Evolutionary conservation across 2,329 filamentous ascomycete genomes (phyloP), one percentile per base, ranked within the genome.

Genomic region (Penicillium nordicum): DNA sequence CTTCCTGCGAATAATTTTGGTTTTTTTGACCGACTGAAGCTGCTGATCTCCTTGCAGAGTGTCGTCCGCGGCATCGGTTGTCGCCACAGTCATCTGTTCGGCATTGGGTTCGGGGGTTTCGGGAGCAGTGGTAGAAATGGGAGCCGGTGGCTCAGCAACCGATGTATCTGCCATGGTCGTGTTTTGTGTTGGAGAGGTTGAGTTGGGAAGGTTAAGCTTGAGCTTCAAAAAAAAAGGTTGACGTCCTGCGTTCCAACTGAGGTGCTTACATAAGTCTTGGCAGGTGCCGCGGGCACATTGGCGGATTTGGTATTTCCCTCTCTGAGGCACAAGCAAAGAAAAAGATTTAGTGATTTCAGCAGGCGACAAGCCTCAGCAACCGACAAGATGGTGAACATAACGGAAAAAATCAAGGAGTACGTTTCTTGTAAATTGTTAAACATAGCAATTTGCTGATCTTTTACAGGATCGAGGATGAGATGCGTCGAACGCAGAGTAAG

Each of bases 391-490:
- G 94, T 97, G 77, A 97, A 97, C 81, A 99, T 99, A 66, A 97
- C 94, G 64, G 95, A 99, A 54, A 97, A 96, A 84, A 99, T 99
- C 81, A 99, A 99, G 83, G 94, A 97, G 93, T 96, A 78, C 74
- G 64, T 61, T 10, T 10, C 30, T n/a, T 18, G 54, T 40, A 41
- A 14, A 25, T 49, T 9, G 30, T 46, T 47, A 27, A 57, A 57
- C 70, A 23, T 6, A 0, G 3, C 34, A 29, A 18, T 52, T 40
- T 52, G 9, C 51, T 60, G 27, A 67, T 43, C 50, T 56, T 52
- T 55, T 51, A 41, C 67, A 97, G 93, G 87, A 99, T 99, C 71
- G 94, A 99, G 84, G 92, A 96, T 79, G 94, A 99, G 88, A 99
- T 99, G 94, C 88, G 85, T 76, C 93, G 85, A 86, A 99, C 94